Percentiles rank a stretch among this genome's conserved stretches.
Conservation (phyloP, 805 yeast species). For the Sugiyamaella lignohabitans region DNA sequence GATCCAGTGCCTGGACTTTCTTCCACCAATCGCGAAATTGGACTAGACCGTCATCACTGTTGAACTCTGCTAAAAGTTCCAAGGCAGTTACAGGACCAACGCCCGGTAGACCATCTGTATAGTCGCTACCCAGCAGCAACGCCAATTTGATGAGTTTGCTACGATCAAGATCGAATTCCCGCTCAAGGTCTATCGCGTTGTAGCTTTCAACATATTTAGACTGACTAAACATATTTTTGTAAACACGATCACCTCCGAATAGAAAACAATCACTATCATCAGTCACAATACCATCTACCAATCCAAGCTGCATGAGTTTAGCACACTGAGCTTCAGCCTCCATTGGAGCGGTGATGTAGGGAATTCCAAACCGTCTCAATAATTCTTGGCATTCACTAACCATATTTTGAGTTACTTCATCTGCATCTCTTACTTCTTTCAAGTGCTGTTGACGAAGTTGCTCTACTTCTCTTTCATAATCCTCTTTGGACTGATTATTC, state of each 20-base stretch:
- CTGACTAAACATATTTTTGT: conserved; percentile 91
- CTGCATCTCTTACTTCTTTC: conserved; percentile 78
- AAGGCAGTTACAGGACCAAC: conserved; percentile 90
- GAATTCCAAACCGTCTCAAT: conserved; percentile 82
- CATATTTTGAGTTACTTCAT: conserved; percentile 84
- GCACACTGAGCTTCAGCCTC: conserved; percentile 99
- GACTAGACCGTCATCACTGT: conserved; percentile 37
- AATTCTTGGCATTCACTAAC: conserved; percentile 85
- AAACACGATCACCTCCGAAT: conserved; percentile 78
- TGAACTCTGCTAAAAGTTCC: conserved; percentile 85
- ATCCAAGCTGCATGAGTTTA: conserved; percentile 52
- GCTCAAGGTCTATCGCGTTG: conserved; percentile 48
- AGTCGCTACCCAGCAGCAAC: conserved; percentile 83
- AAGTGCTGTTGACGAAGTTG: conserved; percentile 53
- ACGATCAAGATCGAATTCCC: conserved; percentile 59
- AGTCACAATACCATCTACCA: conserved; percentile 93
- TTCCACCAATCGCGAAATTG: conserved; percentile 53
- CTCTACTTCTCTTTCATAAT: conserved; percentile 24
- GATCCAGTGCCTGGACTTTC: conserved; percentile 36
- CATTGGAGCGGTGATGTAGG: conserved; percentile 93
- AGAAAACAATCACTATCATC: conserved; percentile 96
- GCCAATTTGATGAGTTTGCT: conserved; percentile 72
- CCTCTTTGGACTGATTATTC: conserved; percentile 6
- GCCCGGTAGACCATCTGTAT: conserved; percentile 87
- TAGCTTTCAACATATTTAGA: conserved; percentile 88